Evolutionary conservation across 768 basidiomycete genomes (phyloP).

Genomic region (Leccinum truebloodii): DNA sequence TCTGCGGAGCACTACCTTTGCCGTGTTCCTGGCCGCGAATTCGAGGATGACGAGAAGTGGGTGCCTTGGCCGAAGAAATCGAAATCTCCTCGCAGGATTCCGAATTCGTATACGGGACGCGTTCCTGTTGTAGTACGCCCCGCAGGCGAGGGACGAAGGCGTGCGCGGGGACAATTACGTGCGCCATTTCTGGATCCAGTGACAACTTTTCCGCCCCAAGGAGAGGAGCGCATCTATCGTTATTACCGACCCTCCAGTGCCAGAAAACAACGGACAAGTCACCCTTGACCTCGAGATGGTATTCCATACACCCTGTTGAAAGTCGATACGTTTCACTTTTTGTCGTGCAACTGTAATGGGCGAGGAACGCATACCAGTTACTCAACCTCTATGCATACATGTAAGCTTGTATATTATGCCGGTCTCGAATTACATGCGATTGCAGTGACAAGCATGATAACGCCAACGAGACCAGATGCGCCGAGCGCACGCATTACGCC

Average conservation of each 20-base stretch:
- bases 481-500: slow-evolving; percentile 26
- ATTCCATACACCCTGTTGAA: background rate
- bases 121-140: slow-evolving; percentile 8
- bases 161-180: slow-evolving; percentile 5
- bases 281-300: background rate
- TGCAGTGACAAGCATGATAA: slow-evolving; percentile 30
- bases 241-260: background rate
- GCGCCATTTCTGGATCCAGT: slow-evolving; percentile 11
- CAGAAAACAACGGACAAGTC: background rate
- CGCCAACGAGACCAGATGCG: slow-evolving; percentile 28
- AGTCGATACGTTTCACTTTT: background rate
- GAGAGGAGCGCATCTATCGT: slow-evolving; percentile 12
- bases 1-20: background rate
- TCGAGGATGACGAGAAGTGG: slow-evolving; percentile 23
- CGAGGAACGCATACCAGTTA: background rate
- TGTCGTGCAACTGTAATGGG: background rate
- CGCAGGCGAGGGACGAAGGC: background rate
- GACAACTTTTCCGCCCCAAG: slow-evolving; percentile 9
- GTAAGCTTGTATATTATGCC: slow-evolving; percentile 10
- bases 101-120: background rate
- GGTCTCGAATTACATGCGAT: slow-evolving; percentile 17
- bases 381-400: background rate
- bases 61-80: slow-evolving; percentile 18
- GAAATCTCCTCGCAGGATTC: too few relatives aligned
- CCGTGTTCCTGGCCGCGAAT: background rate